Conservation (phyloP, 2,329 filamentous ascomycete genomes). For the Cladosporium sp. region DNA sequence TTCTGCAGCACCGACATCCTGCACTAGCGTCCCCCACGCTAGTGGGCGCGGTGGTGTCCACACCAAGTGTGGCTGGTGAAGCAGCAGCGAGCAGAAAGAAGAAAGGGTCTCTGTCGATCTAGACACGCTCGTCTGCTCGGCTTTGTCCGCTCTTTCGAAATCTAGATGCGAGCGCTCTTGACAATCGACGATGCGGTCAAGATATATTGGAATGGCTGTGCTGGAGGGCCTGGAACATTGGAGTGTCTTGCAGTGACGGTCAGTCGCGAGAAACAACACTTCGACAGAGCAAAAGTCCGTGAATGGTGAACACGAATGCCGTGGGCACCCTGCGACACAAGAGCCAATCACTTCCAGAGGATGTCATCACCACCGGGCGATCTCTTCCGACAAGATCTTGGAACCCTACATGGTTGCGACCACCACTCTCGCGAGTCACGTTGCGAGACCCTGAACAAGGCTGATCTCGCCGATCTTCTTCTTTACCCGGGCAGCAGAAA, state of each 20-base stretch:
- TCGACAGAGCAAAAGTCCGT: not conserved
- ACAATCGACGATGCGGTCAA: not conserved
- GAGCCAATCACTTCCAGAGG: not conserved
- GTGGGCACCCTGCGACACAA: not conserved
- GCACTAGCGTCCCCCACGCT: conserved; percentile 1
- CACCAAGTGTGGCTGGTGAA: conserved; percentile 19
- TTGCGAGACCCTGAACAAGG: conserved; percentile 2
- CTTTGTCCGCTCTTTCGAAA: not conserved
- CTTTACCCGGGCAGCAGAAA: not conserved
- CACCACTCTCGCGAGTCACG: conserved; percentile 5
- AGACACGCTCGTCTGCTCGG: not conserved
- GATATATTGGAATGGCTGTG: not conserved
- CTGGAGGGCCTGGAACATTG: not conserved
- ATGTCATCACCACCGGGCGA: not conserved
- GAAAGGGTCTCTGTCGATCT: conserved; percentile 9
- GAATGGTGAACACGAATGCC: not conserved
- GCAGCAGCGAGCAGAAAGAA: not conserved
- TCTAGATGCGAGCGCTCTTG: not conserved
- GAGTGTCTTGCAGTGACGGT: not conserved
- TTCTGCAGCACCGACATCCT: not conserved
- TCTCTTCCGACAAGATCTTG: not conserved
- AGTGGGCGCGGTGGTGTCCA: not conserved
- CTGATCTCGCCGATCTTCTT: not conserved
- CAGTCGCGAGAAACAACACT: not conserved
- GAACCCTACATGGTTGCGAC: not conserved